Evolutionary conservation across 2,329 filamentous ascomycete species (phyloP).

Genomic region (Aspergillus brunneoviolaceus): DNA sequence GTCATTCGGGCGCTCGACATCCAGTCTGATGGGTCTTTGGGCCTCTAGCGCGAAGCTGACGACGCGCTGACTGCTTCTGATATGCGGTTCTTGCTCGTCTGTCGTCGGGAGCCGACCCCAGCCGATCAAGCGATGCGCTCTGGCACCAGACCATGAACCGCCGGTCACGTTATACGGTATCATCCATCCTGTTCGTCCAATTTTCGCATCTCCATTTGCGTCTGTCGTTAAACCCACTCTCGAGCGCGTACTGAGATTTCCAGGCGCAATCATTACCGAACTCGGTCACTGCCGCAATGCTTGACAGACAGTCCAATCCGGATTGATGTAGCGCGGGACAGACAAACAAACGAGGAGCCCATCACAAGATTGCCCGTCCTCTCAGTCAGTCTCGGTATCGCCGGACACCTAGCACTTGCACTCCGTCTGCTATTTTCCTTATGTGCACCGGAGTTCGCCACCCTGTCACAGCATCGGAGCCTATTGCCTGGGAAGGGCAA

Average conservation of each 20-base stretch:
- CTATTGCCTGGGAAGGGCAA: slow-evolving; percentile 11
- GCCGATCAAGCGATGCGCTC: slow-evolving; percentile 14
- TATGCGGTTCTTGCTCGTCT: slow-evolving; percentile 2
- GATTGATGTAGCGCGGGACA: slow-evolving; percentile 7
- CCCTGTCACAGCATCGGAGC: slow-evolving; percentile 11
- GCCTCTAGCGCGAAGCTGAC: slow-evolving; percentile 4
- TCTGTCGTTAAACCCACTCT: slow-evolving; percentile 9
- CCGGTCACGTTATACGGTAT: not conserved
- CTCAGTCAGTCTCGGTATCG: slow-evolving; percentile 12
- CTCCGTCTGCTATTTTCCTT: slow-evolving; percentile 6
- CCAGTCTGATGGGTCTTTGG: slow-evolving; percentile 5
- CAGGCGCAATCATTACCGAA: slow-evolving; percentile 11
- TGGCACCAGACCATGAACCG: slow-evolving; percentile 9
- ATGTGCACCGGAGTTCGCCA: slow-evolving; percentile 10
- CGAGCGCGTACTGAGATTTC: slow-evolving; percentile 23
- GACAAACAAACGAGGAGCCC: slow-evolving; percentile 1
- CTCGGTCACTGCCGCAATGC: slow-evolving; percentile 12
- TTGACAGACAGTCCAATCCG: slow-evolving; percentile 5
- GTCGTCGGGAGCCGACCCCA: slow-evolving; percentile 12
- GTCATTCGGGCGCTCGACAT: not conserved
- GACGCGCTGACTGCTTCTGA: slow-evolving; percentile 5
- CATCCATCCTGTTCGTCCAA: slow-evolving; percentile 8
- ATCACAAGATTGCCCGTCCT: slow-evolving; percentile 6
- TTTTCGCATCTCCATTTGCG: slow-evolving; percentile 8
- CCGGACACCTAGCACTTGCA: slow-evolving; percentile 5